Evolutionary conservation across 805 yeast species (phyloP), one percentile per base, ranked within the genome.

Genomic region (Saturnispora sanitii): DNA sequence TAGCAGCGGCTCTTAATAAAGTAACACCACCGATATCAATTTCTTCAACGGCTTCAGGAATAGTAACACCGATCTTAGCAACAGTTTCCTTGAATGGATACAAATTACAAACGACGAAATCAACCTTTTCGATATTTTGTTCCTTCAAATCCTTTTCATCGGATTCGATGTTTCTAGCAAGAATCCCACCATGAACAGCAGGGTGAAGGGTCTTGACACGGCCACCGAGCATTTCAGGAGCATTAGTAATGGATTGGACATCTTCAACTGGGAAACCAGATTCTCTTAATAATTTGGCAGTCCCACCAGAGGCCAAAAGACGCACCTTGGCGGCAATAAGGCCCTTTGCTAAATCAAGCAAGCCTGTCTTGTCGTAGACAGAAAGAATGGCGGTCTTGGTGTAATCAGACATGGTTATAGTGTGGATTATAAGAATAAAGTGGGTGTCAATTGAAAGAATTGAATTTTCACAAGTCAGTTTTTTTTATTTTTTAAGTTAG

Each of bases 21-120:
- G 98, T 92, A 45, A 92, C 98, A 62, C 98, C 94, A 56, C 98
- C 98, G 59, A 92, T 92, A 61, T 92, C 98, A 54, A 92, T 81
- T 66, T 92, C 97, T 70, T 92, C 98, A 41, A 92, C 96, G 17
- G 98, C 98, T 70, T 92, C 98, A 29, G 79, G 88, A 50, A 92
- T 77, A 33, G 97, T 92, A 49, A 92, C 98, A 49, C 92, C 87
- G 54, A 84, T 86, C 64, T 90, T 90, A 49, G 95, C 82, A 46
- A 92, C 84, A 38, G 98, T 92, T 68, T 92, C 95, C 69, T 90
- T 86, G 78, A 92, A 92, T 21, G 98, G 98, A 66, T 92, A 92
- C 65, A 92, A 75, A 73, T 92, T 92, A 71, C 98, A 92, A 41
- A 92, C 96, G 40, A 92, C 98, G 56, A 71, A 86, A 70, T 92